Evolutionary conservation across 2,329 filamentous ascomycete genomes (phyloP).

Genomic region (Fusarium irregulare): DNA sequence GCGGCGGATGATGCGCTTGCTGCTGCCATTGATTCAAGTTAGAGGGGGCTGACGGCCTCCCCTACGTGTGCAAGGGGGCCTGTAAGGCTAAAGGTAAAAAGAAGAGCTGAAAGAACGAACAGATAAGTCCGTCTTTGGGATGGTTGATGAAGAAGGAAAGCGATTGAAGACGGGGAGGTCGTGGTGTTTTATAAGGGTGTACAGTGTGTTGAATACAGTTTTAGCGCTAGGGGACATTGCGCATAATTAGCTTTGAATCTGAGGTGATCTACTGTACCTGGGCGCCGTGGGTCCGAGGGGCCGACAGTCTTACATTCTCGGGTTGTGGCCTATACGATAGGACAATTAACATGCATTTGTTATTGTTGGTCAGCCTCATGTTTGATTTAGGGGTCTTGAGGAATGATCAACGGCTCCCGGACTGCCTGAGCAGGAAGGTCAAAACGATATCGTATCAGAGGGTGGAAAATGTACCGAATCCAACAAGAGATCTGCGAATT

Average conservation of each 20-base stretch:
- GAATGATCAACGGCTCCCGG: neutral
- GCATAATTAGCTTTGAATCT: neutral
- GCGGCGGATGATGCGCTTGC: slow-evolving; percentile 14
- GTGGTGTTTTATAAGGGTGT: slow-evolving; percentile 34
- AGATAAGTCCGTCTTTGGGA: slow-evolving; percentile 17
- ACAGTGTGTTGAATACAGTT: slow-evolving; percentile 30
- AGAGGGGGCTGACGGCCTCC: slow-evolving; percentile 42
- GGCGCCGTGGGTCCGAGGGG: slow-evolving; percentile 11
- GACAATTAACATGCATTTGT: neutral
- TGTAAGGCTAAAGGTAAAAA: slow-evolving; percentile 17
- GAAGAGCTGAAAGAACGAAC: slow-evolving; percentile 3
- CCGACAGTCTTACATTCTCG: neutral
- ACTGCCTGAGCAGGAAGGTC: neutral
- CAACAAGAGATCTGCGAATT: neutral
- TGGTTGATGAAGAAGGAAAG: slow-evolving; percentile 18
- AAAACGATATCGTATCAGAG: neutral
- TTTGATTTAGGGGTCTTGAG: neutral
- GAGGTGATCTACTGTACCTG: neutral
- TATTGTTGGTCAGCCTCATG: neutral
- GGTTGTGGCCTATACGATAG: neutral
- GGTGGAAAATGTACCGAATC: neutral
- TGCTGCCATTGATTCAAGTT: slow-evolving; percentile 46
- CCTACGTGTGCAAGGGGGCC: slow-evolving; percentile 43
- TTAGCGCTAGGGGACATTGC: slow-evolving; percentile 8
- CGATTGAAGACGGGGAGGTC: neutral